A percentile compares a stretch with the other conserved stretches of the same genome.
phyloP scores from a whole-genome alignment of 1,139 yeast species.

The Taiozyma onychis region DNA sequence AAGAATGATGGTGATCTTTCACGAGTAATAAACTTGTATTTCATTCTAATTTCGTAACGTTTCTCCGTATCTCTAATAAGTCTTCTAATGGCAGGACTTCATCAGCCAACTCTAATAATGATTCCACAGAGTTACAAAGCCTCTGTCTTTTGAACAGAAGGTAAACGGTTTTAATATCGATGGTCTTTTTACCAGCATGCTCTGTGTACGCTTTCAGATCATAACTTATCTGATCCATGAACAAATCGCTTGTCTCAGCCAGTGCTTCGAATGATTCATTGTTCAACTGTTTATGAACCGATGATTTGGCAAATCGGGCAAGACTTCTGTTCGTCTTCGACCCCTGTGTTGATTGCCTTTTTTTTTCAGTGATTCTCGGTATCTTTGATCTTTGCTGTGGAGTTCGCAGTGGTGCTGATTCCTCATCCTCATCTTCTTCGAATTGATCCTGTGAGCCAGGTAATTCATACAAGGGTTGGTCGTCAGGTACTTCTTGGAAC shows the following conservation, averaged over 20 bases:
- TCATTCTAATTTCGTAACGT: conserved; percentile 6
- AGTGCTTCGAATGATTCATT: conserved; percentile 8
- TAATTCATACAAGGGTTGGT: not conserved
- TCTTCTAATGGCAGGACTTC: conserved; percentile 18
- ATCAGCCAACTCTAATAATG: conserved; percentile 14
- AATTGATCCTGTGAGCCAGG: not conserved
- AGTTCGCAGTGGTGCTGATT: not conserved
- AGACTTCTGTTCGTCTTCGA: not conserved
- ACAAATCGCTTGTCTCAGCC: conserved; percentile 10
- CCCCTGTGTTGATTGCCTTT: not conserved
- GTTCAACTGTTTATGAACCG: conserved; percentile 10
- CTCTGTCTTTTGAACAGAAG: conserved; percentile 20
- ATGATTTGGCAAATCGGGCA: not conserved
- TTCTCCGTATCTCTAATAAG: conserved; percentile 14
- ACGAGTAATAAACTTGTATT: not conserved
- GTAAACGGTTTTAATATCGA: conserved; percentile 9
- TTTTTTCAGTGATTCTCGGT: not conserved
- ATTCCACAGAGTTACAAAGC: conserved; percentile 3
- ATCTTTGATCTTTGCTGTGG: not conserved
- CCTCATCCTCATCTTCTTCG: not conserved
- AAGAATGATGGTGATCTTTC: not conserved
- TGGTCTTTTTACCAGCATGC: conserved; percentile 12
- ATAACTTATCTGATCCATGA: conserved; percentile 13
- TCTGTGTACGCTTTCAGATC: conserved; percentile 16
- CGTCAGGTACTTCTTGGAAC: not conserved